Evolutionary conservation across 2,329 filamentous ascomycete species (phyloP), one percentile per base, ranked within the genome.

Genomic region (Ascocoryne sarcoides): DNA sequence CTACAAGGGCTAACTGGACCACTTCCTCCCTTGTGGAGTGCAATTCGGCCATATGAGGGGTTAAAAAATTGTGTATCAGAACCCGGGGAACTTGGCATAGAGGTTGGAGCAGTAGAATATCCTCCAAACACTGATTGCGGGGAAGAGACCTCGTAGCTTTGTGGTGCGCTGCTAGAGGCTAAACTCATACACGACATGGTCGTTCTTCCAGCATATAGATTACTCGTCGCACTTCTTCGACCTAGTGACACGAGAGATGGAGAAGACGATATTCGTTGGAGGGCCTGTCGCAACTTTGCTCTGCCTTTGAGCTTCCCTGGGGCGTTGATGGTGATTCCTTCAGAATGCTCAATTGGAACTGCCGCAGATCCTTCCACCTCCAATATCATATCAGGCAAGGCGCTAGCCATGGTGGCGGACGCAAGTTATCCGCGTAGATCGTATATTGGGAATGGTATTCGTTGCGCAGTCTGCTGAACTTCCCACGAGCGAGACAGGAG

Each of bases 211-310:
- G 42, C 37, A 41, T 60, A 59, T 44, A 57, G 57, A 48, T 48
- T 56, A 40, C 52, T 61, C 2, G 41, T 43, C 16, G 56, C 53
- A 42, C 57, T 42, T 40, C 40, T 58, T 14, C 55, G 46, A 38
- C 54, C 42, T 2, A 58, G 37, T 35, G 57, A 53, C 35, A 46
- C 49, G 10, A 60, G 49, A 36, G 59, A 56, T 16, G 57, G 56
- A 1, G 59, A 60, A 3, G 60, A 61, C 3, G 58, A 60, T 20
- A 61, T 59, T 33, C 58, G 54, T 39, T 60, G 55, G 2, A 61
- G 47, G 17, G 50, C 47, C 33, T 57, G 49, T 19, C 59, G 43
- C 23, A 61, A 45, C 36, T 51, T 56, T 17, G 55, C 49, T 40
- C 52, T 47, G 19, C 54, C 58, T 44, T 58, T 60, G 34, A 50